phyloP scores from a whole-genome alignment of 306 rosid genomes.

The Sphenostylis stenocarpa region DNA sequence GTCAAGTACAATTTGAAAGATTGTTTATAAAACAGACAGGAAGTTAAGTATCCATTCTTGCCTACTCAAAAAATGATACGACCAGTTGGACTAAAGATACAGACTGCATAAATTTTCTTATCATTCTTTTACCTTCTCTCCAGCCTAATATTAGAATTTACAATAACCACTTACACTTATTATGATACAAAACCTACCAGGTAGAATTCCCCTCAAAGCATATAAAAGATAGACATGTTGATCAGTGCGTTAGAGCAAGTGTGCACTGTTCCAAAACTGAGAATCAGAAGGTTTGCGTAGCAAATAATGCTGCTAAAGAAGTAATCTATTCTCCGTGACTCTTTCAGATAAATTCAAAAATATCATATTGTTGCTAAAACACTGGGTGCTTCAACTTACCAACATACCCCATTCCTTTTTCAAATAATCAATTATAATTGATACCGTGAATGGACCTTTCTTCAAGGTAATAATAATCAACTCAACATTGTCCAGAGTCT shows the following conservation, averaged over 20 bases:
- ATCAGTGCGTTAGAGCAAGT: neutral
- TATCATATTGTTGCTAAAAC: neutral
- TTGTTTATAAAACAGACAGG: neutral
- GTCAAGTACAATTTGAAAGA: neutral
- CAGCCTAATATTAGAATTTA: neutral
- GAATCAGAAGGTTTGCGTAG: neutral
- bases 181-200: neutral
- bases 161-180: neutral
- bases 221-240: neutral
- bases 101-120: neutral
- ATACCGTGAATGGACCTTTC: neutral
- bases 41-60: neutral
- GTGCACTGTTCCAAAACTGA: neutral
- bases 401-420: neutral
- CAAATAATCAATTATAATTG: neutral
- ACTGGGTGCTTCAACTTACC: neutral
- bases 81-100: neutral
- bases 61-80: neutral
- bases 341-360: neutral
- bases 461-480: neutral
- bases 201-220: neutral
- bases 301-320: neutral
- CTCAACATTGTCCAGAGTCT: neutral
- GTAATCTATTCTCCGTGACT: neutral
- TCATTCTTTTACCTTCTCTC: neutral